A percentile compares a stretch with the other conserved stretches of the same genome.
These are phyloP conservation scores for Kluyveromyces sp. DNA, from an alignment of 1,139 yeast genomes.

Conservation along the genomic window DNA sequence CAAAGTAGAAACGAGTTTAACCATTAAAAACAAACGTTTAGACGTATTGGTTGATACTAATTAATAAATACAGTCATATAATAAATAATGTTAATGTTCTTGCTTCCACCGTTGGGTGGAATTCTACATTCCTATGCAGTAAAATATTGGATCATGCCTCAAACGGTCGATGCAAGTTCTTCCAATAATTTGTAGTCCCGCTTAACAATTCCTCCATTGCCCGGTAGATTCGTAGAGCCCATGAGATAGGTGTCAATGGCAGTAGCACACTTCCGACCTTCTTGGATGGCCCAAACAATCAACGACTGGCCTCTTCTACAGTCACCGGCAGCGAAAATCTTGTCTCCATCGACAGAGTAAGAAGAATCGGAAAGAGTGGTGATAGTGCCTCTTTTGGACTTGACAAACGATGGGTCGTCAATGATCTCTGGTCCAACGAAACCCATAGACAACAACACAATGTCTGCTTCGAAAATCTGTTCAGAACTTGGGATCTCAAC, in stretches of 20 bases:
- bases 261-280: slow-evolving; percentile 97
- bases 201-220: slow-evolving; percentile 86
- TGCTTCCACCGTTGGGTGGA: too few species aligned
- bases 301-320: slow-evolving; percentile 98
- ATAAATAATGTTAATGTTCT: background rate
- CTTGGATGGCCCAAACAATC: slow-evolving; percentile 99
- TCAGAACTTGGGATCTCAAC: slow-evolving; percentile 94
- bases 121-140: too few species aligned
- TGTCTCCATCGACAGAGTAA: slow-evolving; percentile 61
- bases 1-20: too few species aligned
- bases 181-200: slow-evolving; percentile 70
- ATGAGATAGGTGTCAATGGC: slow-evolving; percentile 77
- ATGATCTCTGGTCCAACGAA: slow-evolving; percentile 88
- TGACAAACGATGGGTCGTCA: slow-evolving; percentile 61
- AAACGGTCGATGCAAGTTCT: slow-evolving; percentile 54
- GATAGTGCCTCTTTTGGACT: slow-evolving; percentile 85
- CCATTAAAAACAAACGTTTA: too few species aligned
- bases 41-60: background rate
- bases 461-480: slow-evolving; percentile 89
- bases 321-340: slow-evolving; percentile 93
- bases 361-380: slow-evolving; percentile 60
- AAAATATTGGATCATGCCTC: background rate
- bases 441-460: slow-evolving; percentile 93
- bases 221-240: slow-evolving; percentile 81
- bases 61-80: background rate